A percentile compares a stretch with the other conserved stretches of the same genome.
These are phyloP conservation scores for Starmera pachycereana DNA, from an alignment of 805 yeast genomes.

Conservation along the genomic window DNA sequence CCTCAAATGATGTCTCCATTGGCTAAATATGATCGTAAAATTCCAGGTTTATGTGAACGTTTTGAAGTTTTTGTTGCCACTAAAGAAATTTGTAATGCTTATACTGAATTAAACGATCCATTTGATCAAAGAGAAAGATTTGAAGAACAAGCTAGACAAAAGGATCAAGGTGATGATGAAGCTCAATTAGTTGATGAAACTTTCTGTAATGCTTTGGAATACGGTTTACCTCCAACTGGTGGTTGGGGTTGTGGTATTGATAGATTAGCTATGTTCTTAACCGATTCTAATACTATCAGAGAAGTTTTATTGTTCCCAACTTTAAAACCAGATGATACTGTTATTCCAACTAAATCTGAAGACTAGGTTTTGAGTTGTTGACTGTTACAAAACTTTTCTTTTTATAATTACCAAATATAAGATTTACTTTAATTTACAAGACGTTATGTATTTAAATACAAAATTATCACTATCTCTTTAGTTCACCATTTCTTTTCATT, in stretches of 20 bases:
- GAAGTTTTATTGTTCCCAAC: slow-evolving; percentile 98
- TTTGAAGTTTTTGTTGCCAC: slow-evolving; percentile 98
- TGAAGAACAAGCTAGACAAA: slow-evolving; percentile 98
- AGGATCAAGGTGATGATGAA: slow-evolving; percentile 98
- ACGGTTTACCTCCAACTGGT: slow-evolving; percentile 98
- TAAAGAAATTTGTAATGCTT: slow-evolving; percentile 96
- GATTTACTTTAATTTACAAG: too few relatives aligned
- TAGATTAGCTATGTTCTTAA: slow-evolving; percentile 95
- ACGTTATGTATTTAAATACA: too few relatives aligned
- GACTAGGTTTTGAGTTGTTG: background rate
- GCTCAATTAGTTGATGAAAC: slow-evolving; percentile 95
- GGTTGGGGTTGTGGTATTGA: slow-evolving; percentile 99
- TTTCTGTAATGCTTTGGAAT: slow-evolving; percentile 95
- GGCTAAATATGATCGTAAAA: slow-evolving; percentile 89
- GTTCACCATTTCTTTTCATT: slow-evolving; percentile 66
- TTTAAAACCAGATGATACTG: slow-evolving; percentile 76
- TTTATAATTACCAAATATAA: too few relatives aligned
- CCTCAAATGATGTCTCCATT: slow-evolving; percentile 99
- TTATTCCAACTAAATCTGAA: slow-evolving; percentile 14
- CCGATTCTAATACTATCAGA: slow-evolving; percentile 92
- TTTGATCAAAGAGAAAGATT: slow-evolving; percentile 96
- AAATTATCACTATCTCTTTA: slow-evolving; percentile 21
- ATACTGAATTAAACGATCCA: slow-evolving; percentile 98
- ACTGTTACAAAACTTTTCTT: too few relatives aligned
- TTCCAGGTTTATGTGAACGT: slow-evolving; percentile 95